phyloP scores from a whole-genome alignment of 306 rosid genomes.

The Echinosophora koreensis region DNA sequence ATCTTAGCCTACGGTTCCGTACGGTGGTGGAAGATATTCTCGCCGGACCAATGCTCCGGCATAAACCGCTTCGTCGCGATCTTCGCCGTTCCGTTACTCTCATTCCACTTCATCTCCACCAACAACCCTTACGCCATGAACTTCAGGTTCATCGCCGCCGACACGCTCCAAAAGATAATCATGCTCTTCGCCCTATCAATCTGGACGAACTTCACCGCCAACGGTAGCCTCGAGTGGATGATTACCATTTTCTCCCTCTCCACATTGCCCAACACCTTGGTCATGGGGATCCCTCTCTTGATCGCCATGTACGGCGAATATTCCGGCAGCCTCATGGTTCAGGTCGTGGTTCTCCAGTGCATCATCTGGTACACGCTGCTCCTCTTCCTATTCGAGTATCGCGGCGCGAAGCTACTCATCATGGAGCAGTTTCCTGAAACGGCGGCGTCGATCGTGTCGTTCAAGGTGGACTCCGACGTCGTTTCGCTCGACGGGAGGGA shows the following conservation, averaged over 20 bases:
- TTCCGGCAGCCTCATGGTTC: slow-evolving; percentile 85
- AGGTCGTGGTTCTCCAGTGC: slow-evolving; percentile 93
- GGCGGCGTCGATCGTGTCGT: slow-evolving; percentile 93
- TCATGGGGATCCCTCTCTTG: slow-evolving; percentile 93
- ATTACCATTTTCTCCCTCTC: slow-evolving; percentile 95
- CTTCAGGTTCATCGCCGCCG: slow-evolving; percentile 96
- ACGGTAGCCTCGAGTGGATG: slow-evolving; percentile 96
- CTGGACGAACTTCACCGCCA: slow-evolving; percentile 83
- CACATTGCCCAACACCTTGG: slow-evolving; percentile 90
- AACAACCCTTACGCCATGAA: slow-evolving; percentile 90
- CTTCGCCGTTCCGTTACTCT: slow-evolving; percentile 93
- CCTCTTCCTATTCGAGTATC: slow-evolving; percentile 90
- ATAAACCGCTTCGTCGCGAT: slow-evolving; percentile 96
- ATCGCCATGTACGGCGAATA: slow-evolving; percentile 83
- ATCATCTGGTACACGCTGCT: slow-evolving; percentile 95
- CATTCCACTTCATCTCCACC: slow-evolving; percentile 87
- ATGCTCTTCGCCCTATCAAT: slow-evolving; percentile 68
- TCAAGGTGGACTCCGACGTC: slow-evolving; percentile 95
- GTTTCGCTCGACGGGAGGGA: slow-evolving; percentile 93
- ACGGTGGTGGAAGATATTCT: slow-evolving; percentile 99
- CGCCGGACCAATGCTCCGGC: slow-evolving; percentile 99
- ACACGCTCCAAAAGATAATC: slow-evolving; percentile 90
- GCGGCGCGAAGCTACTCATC: slow-evolving; percentile 89
- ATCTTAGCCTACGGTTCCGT: slow-evolving; percentile 95
- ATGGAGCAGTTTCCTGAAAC: slow-evolving; percentile 99